Base-by-base conservation (phyloP, 768 basidiomycete species). In the Serendipita sp. region DNA sequence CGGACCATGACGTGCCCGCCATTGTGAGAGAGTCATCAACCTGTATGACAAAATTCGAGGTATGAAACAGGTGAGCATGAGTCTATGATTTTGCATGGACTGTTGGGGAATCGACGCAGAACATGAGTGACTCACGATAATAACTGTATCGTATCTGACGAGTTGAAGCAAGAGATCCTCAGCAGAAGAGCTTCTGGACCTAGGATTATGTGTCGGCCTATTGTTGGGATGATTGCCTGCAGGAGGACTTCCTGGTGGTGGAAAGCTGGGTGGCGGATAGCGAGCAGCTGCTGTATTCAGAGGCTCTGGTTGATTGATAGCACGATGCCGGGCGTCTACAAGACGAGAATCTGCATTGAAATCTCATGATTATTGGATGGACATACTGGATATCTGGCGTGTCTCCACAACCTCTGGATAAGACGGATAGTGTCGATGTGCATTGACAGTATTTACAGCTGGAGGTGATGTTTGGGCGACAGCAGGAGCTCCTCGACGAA, bases 21-120 rank as follows among this genome's bases (percentile, higher is more conserved):
- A 85, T 85, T 2, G 83, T 84, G 4, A 71, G 71, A 3, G 84
- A 85, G 70, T 85, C 84, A 70, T 84, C 83, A 64, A 60, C 56
- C 56, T 60, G 18, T 60, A n/a, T 28, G 28, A 23, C 7, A 8
- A 51, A 5, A 5, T 5, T 18, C 34, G 23, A 23, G 23, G 23
- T n/a, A 63, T 28, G 3, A 30, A 1, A 13, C 15, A 30, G 8
- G 41, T 23, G 4, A 38, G 45, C 15, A 36, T 32, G 10, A 28
- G 2, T 41, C 23, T 38, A 35, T n/a, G n/a, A 58, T 35, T 44
- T 13, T 30, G 48, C 8, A n/a, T n/a, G 30, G 7, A 5, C 18
- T 32, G 8, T 5, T 8, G 30, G 8, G 7, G n/a, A 23, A 23
- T 7, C 48, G n/a, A n/a, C n/a, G 5, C 41, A 13, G 41, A 41